Conservation (phyloP, 495 filamentous ascomycete genomes). For the Chaetomium cochliodes region DNA sequence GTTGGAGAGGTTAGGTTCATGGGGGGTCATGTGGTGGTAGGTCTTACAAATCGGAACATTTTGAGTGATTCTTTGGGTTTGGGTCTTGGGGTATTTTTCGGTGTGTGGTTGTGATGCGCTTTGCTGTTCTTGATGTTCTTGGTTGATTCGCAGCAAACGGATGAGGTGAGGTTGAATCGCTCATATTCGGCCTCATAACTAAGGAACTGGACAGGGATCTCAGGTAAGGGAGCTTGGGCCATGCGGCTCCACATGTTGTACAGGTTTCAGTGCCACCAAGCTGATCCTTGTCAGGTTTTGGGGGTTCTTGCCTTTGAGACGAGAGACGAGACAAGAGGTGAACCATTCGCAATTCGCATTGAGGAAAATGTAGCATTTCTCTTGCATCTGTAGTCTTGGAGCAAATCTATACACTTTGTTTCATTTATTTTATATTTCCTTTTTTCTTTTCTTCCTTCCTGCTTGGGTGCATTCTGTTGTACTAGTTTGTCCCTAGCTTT, state of each 20-base stretch:
- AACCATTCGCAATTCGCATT: no score
- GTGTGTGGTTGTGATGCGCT: not conserved
- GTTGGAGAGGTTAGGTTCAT: not conserved
- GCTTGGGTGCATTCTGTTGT: no score
- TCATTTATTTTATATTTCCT: no score
- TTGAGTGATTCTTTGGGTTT: conserved; percentile 1
- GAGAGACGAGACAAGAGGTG: no score
- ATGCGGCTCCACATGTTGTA: not conserved
- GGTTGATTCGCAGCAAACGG: not conserved
- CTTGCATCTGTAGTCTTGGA: no score
- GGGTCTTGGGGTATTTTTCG: no score
- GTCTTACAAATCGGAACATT: conserved; percentile 34
- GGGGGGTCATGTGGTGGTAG: not conserved
- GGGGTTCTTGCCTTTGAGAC: no score
- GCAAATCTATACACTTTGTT: no score
- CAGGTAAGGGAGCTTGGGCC: conserved; percentile 8
- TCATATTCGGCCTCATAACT: not conserved
- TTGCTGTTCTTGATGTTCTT: not conserved
- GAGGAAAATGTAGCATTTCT: no score
- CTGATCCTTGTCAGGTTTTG: no score
- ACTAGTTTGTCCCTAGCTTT: no score
- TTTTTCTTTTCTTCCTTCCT: no score
- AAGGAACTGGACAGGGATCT: not conserved
- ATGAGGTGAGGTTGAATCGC: conserved; percentile 1
- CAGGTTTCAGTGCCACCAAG: not conserved